phyloP scores from a whole-genome alignment of 2,329 filamentous ascomycete genomes.

The Dactylonectria estremocensis region DNA sequence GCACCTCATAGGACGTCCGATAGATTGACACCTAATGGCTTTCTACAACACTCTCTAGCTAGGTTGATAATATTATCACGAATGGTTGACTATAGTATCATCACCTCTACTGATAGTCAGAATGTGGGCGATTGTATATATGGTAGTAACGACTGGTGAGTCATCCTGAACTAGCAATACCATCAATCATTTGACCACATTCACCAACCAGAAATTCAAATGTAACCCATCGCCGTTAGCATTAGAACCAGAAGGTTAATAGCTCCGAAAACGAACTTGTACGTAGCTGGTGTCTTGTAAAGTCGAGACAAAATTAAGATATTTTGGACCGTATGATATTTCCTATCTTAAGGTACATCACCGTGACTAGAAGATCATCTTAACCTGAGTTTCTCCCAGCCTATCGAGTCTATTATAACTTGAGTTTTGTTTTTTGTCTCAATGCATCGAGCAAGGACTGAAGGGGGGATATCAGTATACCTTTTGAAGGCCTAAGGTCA shows the following conservation, averaged over 20 bases:
- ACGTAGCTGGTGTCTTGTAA: background rate
- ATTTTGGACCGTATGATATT: too few species aligned
- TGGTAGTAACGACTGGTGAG: background rate
- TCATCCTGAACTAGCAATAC: conserved; percentile 5
- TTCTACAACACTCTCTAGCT: background rate
- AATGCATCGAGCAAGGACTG: too few species aligned
- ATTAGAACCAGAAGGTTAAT: background rate
- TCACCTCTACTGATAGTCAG: background rate
- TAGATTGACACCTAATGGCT: background rate
- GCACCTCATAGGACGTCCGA: conserved; percentile 2
- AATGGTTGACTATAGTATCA: background rate
- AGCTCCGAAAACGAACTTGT: background rate
- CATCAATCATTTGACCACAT: conserved; percentile 3
- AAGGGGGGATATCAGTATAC: too few species aligned
- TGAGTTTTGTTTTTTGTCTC: too few species aligned
- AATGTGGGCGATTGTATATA: background rate
- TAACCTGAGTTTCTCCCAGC: too few species aligned
- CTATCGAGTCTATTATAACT: too few species aligned
- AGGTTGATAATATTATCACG: background rate
- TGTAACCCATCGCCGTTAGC: background rate
- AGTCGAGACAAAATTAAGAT: too few species aligned
- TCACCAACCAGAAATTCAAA: conserved; percentile 1
- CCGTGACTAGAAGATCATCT: too few species aligned
- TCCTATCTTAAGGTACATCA: too few species aligned
- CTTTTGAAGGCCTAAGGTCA: too few species aligned